A percentile compares a stretch with the other conserved stretches of the same genome.
phyloP scores from a whole-genome alignment of 371 early-diverging fungal species.

The Rhizomucor miehei region DNA sequence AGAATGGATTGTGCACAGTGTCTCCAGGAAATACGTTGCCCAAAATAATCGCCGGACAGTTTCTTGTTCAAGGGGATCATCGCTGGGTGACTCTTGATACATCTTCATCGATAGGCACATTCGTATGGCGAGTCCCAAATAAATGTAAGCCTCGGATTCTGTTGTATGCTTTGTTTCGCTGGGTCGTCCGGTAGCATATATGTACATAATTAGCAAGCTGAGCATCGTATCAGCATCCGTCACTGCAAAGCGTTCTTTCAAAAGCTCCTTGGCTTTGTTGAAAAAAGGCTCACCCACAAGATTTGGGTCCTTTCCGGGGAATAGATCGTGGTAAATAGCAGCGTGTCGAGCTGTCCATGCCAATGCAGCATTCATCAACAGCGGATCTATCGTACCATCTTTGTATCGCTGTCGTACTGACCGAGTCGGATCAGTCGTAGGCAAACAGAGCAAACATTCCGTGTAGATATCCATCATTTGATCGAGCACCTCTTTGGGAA shows the following conservation, averaged over 20 bases:
- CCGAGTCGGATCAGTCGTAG: constrained; percentile 15
- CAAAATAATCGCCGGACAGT: constrained; percentile 33
- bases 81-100: constrained; percentile 10
- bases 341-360: constrained; percentile 50
- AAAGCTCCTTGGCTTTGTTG: constrained; percentile 25
- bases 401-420: constrained; percentile 10
- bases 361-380: constrained; percentile 34
- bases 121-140: constrained; percentile 44
- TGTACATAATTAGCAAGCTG: constrained; percentile 43
- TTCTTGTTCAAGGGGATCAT: constrained; percentile 18
- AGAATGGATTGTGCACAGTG: constrained; percentile 22
- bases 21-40: constrained; percentile 39
- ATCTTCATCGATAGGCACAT: constrained; percentile 43
- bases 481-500: constrained; percentile 7
- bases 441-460: constrained; percentile 23
- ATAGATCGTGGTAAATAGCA: constrained; percentile 40
- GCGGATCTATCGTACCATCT: constrained; percentile 16
- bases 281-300: constrained; percentile 41
- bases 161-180: constrained; percentile 12
- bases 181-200: constrained; percentile 40
- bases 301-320: constrained; percentile 46
- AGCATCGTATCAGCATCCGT: constrained; percentile 39
- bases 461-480: constrained; percentile 21
- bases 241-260: constrained; percentile 32
- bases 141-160: constrained; percentile 46